These are phyloP conservation scores for Dichomitus squalens DNA, from an alignment of 1,284 basidiomycete species.

Conservation along the genomic window DNA sequence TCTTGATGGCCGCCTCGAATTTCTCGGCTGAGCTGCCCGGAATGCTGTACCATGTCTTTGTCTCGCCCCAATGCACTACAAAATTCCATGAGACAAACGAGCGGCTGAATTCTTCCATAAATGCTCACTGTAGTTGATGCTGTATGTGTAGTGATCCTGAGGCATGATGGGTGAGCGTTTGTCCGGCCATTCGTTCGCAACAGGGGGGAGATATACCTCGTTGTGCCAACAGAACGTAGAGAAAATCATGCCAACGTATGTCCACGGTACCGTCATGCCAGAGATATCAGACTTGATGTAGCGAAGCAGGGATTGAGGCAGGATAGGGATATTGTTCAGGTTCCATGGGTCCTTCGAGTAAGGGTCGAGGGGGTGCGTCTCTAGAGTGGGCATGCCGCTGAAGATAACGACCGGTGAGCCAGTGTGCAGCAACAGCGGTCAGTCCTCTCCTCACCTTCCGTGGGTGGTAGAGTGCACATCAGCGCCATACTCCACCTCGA, in stretches of 20 bases:
- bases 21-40: constrained; percentile 93
- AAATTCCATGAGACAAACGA: constrained; percentile 14
- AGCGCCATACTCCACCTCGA: constrained; percentile 98
- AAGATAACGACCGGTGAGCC: constrained; percentile 16
- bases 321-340: constrained; percentile 94
- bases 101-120: constrained; percentile 1
- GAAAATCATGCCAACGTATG: constrained; percentile 99
- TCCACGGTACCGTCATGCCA: constrained; percentile 99
- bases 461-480: constrained; percentile 98
- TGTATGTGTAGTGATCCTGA: constrained; percentile 97
- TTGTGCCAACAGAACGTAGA: constrained; percentile 99
- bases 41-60: constrained; percentile 99
- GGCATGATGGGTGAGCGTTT: constrained; percentile 15
- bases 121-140: constrained; percentile 87
- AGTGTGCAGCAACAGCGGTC: neutral
- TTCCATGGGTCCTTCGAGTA: constrained; percentile 97
- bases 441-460: constrained; percentile 69
- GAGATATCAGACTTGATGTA: constrained; percentile 99
- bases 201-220: constrained; percentile 59
- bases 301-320: constrained; percentile 83
- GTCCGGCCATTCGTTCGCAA: constrained; percentile 3
- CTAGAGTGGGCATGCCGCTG: constrained; percentile 94
- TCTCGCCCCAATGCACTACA: constrained; percentile 98
- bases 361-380: constrained; percentile 86
- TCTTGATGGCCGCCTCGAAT: constrained; percentile 95